A percentile compares a stretch with the other conserved stretches of the same genome.
phyloP scores from a whole-genome alignment of 116 monocot genomes.

The Dioscorea cayenensis region DNA sequence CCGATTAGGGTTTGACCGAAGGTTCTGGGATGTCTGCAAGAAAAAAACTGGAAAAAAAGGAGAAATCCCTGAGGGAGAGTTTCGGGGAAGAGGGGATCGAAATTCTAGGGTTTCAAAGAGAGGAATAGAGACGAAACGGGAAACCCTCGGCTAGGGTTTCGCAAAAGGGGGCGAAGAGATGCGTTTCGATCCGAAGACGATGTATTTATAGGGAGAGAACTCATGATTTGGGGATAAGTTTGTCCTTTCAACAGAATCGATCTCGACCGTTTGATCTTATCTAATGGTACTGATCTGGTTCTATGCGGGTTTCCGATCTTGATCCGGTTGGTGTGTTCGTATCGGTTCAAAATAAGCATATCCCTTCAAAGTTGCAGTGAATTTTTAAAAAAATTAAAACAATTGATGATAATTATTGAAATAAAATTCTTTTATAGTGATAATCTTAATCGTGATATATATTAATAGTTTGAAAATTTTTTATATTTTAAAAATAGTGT shows the following conservation, averaged over 20 bases:
- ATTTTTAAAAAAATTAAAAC: too few relatives aligned
- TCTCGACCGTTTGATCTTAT: neutral
- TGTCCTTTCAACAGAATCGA: neutral
- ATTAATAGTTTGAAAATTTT: too few relatives aligned
- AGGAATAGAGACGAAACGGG: neutral
- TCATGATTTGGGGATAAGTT: neutral
- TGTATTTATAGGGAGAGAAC: neutral
- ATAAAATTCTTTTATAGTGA: too few relatives aligned
- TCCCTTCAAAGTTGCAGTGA: too few relatives aligned
- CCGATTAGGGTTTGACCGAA: neutral
- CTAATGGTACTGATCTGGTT: neutral
- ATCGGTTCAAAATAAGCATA: too few relatives aligned
- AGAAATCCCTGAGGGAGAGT: neutral
- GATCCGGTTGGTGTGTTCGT: neutral
- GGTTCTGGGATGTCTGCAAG: neutral
- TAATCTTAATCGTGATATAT: too few relatives aligned
- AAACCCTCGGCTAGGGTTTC: too few relatives aligned
- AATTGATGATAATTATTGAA: too few relatives aligned
- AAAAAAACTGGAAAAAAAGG: neutral
- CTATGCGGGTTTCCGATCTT: neutral
- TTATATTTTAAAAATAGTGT: too few relatives aligned
- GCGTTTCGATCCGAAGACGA: neutral
- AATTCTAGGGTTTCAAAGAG: neutral
- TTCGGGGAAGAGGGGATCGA: neutral
- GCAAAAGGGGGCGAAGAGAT: too few relatives aligned